phyloP scores from a whole-genome alignment of 305 asterid species.

The Fraxinus paxiana region DNA sequence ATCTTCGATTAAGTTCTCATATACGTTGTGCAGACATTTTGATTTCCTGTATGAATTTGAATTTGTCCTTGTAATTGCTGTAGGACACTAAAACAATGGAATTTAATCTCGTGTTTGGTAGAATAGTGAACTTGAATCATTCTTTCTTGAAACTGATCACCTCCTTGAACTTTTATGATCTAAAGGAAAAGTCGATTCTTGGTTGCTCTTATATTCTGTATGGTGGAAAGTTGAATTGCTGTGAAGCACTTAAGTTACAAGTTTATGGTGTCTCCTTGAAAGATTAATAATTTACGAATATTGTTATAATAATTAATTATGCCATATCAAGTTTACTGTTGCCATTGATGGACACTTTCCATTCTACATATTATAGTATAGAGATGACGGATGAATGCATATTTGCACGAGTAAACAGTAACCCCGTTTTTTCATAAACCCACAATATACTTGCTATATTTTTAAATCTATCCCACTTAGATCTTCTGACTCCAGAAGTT shows the following conservation, averaged over 20 bases:
- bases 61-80: neutral
- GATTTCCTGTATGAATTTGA: neutral
- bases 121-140: neutral
- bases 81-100: neutral
- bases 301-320: neutral
- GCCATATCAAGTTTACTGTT: neutral
- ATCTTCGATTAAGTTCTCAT: neutral
- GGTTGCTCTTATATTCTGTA: neutral
- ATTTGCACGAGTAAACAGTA: neutral
- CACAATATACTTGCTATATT: neutral
- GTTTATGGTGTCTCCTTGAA: neutral
- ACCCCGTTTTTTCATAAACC: neutral
- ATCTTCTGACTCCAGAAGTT: neutral
- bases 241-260: neutral
- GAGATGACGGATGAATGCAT: neutral
- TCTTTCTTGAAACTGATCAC: neutral
- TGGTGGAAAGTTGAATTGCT: neutral
- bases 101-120: neutral
- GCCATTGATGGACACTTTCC: conserved; percentile 1
- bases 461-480: neutral
- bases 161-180: neutral
- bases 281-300: neutral
- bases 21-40: neutral
- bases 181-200: neutral
- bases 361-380: neutral